Base-by-base conservation (phyloP, 2,329 filamentous ascomycete species). In the Penicillium sp. region DNA sequence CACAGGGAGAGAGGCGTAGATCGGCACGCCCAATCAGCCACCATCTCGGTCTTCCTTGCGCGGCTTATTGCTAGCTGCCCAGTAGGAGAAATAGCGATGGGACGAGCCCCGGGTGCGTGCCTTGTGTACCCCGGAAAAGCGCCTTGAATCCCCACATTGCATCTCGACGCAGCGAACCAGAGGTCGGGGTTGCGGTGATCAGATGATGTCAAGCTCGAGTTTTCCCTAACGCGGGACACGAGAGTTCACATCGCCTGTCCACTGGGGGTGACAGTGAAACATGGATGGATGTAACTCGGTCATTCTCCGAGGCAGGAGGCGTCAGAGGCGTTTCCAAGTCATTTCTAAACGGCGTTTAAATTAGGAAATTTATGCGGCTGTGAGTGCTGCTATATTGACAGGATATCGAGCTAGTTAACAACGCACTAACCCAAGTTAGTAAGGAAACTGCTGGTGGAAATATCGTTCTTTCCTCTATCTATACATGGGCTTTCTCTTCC, bases 321-420 rank as follows among this genome's bases (percentile, higher is more conserved):
- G 7, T 46, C 52, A 23, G 21, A 30, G 11, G 41, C 41, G 45
- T 23, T 47, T 26, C 5, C 26, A 26, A 26, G 26, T 26, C 26
- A n/a, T 41, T 6, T 35, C 23, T 26, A 47, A 41, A 26, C 23
- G 23, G 19, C 1, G n/a, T 58, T 55, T 50, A 13, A 6, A 44
- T 62, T 23, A 50, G 60, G 60, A 15, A 62, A 62, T 58, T 62
- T 50, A 58, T 30, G 49, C 60, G 57, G 57, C 26, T 26, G 26
- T 26, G 26, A 26, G 26, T 26, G 5, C 3, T 26, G 26, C 26
- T 26, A 26, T 26, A 26, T 26, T 6, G 26, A 26, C 26, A 26
- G 26, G 26, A 26, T 26, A 26, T 26, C 26, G 1, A 26, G 26
- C 26, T 26, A 26, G 26, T 26, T 26, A 26, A 26, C 26, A 4